Evolutionary conservation across 116 monocot genomes (phyloP), one percentile per base, ranked within the genome.

Genomic region (Zostera marina): DNA sequence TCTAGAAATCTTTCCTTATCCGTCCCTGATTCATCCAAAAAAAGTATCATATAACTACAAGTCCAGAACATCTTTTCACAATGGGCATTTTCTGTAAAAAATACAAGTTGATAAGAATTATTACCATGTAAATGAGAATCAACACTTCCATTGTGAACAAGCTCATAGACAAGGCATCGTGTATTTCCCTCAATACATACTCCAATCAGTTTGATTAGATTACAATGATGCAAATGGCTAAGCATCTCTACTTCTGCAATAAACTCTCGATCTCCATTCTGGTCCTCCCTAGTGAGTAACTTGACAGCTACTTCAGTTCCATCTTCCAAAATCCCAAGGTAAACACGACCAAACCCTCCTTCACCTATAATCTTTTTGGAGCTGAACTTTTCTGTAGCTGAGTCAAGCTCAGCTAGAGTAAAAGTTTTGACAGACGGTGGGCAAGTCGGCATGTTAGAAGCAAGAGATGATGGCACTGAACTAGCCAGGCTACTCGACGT

Each of bases 61-160:
- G n/a, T n/a, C n/a, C n/a, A 11, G 9, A 52, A 52, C 21, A 19
- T 3, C 32, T 32, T 1, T 32, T 32, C 32, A 1, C 5, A 32
- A 32, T 32, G 32, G 5, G 13, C 45, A 46, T 46, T 13, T 46
- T 5, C n/a, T 2, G 8, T 13, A 46, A n/a, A n/a, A 46, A 46
- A 46, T 46, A 12, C 14, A 13, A 46, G 7, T 46, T 11, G 14
- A 46, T 10, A n/a, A 46, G 45, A 51, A 51, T 22, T 22, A 15
- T 11, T 80, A 88, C 88, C 88, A 83, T 88, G 88, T 11, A 88
- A 70, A 74, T 88, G 88, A 48, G 88, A 88, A 47, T 88, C 82
- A 13, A 88, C 83, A 62, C 88, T 88, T 61, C 88, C 88, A 78
- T 88, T 88, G 52, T 71, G 80, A 38, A 88, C 62, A 61, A 88